Evolutionary conservation across 805 yeast genomes (phyloP).

Genomic region (Wickerhamomyces hampshirensis): DNA sequence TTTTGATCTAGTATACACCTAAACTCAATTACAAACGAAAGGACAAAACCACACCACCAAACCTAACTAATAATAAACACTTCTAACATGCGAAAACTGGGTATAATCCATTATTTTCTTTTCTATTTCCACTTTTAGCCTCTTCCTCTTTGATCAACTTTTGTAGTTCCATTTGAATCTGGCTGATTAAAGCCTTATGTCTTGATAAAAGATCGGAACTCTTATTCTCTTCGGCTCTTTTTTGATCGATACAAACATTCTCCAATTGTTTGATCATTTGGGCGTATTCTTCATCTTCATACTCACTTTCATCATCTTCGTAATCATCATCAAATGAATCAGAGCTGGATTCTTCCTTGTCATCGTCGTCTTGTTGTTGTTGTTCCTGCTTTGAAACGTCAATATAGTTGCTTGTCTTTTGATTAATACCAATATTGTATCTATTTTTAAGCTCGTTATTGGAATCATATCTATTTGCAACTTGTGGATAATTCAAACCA

Average conservation of each 20-base stretch:
- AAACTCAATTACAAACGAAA: constrained; percentile 1
- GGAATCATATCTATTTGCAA: constrained; percentile 24
- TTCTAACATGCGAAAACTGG: constrained; percentile 19
- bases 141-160: constrained; percentile 13
- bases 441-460: constrained; percentile 24
- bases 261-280: constrained; percentile 10
- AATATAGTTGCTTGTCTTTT: constrained; percentile 26
- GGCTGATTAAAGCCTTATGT: constrained; percentile 16
- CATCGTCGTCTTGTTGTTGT: constrained; percentile 2
- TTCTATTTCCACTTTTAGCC: background rate
- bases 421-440: constrained; percentile 32
- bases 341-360: constrained; percentile 2
- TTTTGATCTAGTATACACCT: too few species aligned
- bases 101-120: constrained; percentile 11
- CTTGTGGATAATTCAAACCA: constrained; percentile 24
- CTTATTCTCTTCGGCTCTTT: too few species aligned
- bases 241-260: constrained; percentile 2
- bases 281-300: constrained; percentile 14
- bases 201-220: constrained; percentile 9
- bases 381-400: constrained; percentile 8
- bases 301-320: constrained; percentile 16
- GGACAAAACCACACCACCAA: background rate
- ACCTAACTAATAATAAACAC: constrained; percentile 2
- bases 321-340: constrained; percentile 15
- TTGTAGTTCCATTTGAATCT: constrained; percentile 15